Percentiles rank a stretch among this genome's conserved stretches.
Evolutionary conservation across 2,329 filamentous ascomycete genomes (phyloP).

Genomic region (Fusarium goolgardi): DNA sequence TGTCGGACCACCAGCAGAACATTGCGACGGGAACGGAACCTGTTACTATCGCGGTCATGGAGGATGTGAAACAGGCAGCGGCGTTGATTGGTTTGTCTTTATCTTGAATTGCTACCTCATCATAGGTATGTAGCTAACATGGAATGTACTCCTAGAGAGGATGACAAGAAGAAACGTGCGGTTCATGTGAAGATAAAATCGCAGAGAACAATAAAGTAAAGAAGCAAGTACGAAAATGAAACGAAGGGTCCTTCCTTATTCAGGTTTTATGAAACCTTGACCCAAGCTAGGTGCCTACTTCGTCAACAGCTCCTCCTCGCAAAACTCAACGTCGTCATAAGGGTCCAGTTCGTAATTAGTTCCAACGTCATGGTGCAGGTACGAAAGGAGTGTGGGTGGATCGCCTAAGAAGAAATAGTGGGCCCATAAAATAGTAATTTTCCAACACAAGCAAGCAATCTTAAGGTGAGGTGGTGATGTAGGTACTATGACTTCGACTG

Average conservation of each 20-base stretch:
- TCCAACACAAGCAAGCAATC: background rate
- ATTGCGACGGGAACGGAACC: conserved; percentile 17
- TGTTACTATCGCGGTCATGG: background rate
- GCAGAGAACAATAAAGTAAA: background rate
- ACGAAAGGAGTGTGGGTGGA: conserved; percentile 1
- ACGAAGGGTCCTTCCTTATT: conserved; percentile 10
- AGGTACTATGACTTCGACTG: too few relatives aligned
- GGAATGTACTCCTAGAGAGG: background rate
- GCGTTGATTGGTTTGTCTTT: conserved; percentile 3
- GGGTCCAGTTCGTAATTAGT: conserved; percentile 32
- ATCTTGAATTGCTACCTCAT: background rate
- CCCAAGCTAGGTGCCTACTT: background rate
- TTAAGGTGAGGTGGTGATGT: background rate
- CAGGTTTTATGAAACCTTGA: conserved; percentile 9
- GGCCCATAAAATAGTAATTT: background rate
- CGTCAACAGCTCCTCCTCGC: conserved; percentile 10
- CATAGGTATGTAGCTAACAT: background rate
- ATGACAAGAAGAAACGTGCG: background rate
- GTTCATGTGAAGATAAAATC: background rate
- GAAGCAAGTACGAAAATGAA: background rate
- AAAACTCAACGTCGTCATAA: conserved; percentile 35
- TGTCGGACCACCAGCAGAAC: conserved; percentile 23
- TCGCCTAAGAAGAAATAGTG: background rate
- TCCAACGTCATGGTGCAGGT: conserved; percentile 40
- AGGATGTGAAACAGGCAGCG: conserved; percentile 1